phyloP scores from a whole-genome alignment of 768 basidiomycete genomes.

The Suillus hirtellus region DNA sequence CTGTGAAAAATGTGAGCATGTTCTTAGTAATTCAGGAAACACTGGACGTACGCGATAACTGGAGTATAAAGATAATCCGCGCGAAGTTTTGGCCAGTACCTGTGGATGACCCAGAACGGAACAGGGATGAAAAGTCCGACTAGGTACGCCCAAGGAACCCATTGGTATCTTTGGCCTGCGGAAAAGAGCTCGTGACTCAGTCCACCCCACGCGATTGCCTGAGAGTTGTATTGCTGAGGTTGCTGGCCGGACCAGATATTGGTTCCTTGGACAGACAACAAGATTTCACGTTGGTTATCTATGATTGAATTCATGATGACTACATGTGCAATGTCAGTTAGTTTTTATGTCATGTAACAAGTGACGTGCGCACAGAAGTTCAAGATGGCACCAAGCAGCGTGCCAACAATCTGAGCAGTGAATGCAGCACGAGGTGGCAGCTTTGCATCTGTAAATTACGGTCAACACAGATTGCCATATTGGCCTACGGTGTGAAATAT shows the following conservation, averaged over 20 bases:
- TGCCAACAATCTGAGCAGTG: constrained; percentile 64
- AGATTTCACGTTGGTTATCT: constrained; percentile 49
- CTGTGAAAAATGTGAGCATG: constrained; percentile 15
- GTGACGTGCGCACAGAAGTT: constrained; percentile 29
- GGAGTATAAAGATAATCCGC: constrained; percentile 51
- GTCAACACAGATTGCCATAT: neutral
- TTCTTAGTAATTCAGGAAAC: neutral
- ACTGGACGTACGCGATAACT: constrained; percentile 37
- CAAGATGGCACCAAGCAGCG: constrained; percentile 45
- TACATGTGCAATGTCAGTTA: constrained; percentile 30
- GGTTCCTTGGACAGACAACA: constrained; percentile 53
- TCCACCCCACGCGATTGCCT: constrained; percentile 63
- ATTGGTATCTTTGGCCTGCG: constrained; percentile 46
- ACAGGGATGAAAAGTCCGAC: constrained; percentile 52
- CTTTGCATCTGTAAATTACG: constrained; percentile 44
- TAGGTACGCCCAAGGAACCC: constrained; percentile 49
- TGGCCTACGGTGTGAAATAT: neutral
- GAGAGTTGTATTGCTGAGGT: constrained; percentile 53
- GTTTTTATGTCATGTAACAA: constrained; percentile 13
- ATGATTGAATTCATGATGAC: constrained; percentile 55
- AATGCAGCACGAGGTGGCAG: constrained; percentile 70
- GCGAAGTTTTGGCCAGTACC: constrained; percentile 44
- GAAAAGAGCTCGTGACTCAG: constrained; percentile 46
- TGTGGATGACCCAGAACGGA: constrained; percentile 52
- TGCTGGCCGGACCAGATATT: constrained; percentile 63